These are phyloP conservation scores for Sarocladium kiliense DNA, from an alignment of 2,329 filamentous ascomycete genomes.

Conservation along the genomic window DNA sequence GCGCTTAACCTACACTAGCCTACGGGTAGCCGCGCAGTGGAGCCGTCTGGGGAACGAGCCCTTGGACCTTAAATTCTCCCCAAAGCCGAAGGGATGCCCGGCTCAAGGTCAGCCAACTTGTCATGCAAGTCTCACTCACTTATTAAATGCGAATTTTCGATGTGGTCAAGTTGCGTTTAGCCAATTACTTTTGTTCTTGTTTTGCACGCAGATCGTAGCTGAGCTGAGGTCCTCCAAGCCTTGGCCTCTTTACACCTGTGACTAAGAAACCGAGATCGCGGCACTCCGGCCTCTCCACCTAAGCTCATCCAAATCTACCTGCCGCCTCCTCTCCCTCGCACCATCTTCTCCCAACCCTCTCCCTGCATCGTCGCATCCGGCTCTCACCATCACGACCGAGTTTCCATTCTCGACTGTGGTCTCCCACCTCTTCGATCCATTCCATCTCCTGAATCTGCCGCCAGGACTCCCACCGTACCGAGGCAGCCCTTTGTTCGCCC, in stretches of 20 bases:
- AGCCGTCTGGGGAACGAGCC: conserved; percentile 1
- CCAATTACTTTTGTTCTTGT: no score
- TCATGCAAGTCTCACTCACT: no score
- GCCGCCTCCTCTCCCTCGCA: background rate
- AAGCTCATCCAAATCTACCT: background rate
- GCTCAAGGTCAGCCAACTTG: background rate
- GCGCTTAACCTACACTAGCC: background rate
- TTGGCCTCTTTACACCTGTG: background rate
- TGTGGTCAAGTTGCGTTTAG: no score
- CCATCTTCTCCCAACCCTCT: background rate
- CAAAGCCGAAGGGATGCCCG: background rate
- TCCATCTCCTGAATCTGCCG: background rate
- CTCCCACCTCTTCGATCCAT: no score
- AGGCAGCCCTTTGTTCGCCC: background rate
- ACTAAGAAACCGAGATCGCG: background rate
- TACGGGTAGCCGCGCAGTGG: conserved; percentile 7
- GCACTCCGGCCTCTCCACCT: background rate
- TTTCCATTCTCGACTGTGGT: no score
- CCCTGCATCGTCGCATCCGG: background rate
- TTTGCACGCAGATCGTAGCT: no score
- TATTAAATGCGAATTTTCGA: no score
- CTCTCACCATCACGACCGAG: background rate
- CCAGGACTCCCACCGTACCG: background rate
- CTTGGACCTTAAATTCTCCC: background rate
- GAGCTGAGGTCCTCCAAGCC: no score